A percentile compares a stretch with the other conserved stretches of the same genome.
Evolutionary conservation across 495 filamentous ascomycete species (phyloP).

Genomic region (Xylaria grammica): DNA sequence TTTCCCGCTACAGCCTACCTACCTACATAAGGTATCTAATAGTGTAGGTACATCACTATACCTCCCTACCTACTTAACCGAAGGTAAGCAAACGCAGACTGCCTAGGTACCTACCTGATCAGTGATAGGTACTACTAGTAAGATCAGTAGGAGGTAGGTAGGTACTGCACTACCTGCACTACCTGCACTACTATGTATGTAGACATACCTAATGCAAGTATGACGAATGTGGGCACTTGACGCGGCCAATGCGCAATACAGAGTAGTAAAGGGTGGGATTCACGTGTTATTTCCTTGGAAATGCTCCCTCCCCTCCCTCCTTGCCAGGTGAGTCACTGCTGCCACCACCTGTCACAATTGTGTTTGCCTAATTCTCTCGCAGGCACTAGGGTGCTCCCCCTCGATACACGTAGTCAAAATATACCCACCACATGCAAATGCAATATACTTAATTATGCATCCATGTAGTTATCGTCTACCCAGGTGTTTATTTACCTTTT

Average conservation of each 20-base stretch:
- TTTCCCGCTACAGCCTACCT: slow-evolving; percentile 9
- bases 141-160: no score
- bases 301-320: neutral
- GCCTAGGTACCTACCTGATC: no score
- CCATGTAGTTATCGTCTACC: no score
- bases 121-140: no score
- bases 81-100: no score
- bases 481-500: no score
- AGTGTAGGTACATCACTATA: slow-evolving; percentile 5
- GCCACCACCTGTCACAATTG: neutral
- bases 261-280: slow-evolving; percentile 11
- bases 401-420: neutral
- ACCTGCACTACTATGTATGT: no score
- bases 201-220: neutral
- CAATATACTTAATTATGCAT: no score
- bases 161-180: no score
- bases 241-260: no score
- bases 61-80: no score
- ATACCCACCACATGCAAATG: neutral
- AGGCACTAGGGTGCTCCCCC: no score
- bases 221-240: slow-evolving; percentile 10
- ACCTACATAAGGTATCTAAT: neutral
- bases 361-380: neutral
- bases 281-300: slow-evolving; percentile 9
- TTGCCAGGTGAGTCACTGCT: slow-evolving; percentile 1